phyloP scores from a whole-genome alignment of 345 rosid species.

The Aethionema arabicum region DNA sequence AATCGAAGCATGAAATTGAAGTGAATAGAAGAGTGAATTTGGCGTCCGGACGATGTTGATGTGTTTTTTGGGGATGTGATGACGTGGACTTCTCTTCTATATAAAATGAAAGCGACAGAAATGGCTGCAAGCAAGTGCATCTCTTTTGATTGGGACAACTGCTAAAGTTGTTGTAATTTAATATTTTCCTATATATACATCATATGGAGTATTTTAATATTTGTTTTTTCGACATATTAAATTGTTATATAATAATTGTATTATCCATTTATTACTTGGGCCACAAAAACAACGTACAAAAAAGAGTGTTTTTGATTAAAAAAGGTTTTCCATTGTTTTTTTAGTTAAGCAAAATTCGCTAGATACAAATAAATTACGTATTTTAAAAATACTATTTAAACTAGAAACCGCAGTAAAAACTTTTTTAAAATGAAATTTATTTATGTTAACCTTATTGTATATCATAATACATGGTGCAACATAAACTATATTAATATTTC shows the following conservation, averaged over 20 bases:
- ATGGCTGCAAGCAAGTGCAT: conserved; percentile 15
- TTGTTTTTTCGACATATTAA: no score
- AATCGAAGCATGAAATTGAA: conserved; percentile 9
- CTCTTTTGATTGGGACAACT: conserved; percentile 18
- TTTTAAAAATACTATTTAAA: not conserved
- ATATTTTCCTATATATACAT: not conserved
- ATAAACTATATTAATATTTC: no score
- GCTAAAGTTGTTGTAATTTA: conserved; percentile 10
- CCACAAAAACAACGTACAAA: conserved; percentile 6
- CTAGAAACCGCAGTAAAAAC: no score
- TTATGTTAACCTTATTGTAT: no score
- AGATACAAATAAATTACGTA: not conserved
- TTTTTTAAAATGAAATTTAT: no score
- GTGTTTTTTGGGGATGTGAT: conserved; percentile 5
- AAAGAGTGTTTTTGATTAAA: not conserved
- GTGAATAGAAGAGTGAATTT: not conserved
- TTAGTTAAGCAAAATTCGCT: not conserved
- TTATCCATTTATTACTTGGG: conserved; percentile 23
- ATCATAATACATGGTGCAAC: no score
- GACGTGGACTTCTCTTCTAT: conserved; percentile 1
- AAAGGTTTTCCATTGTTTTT: not conserved
- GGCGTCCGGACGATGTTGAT: conserved; percentile 3
- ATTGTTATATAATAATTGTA: no score
- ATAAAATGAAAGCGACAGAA: conserved; percentile 1
- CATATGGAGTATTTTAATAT: not conserved